Evolutionary conservation across 176 grass and related monocot species (phyloP).

Genomic region (Thalia dealbata): DNA sequence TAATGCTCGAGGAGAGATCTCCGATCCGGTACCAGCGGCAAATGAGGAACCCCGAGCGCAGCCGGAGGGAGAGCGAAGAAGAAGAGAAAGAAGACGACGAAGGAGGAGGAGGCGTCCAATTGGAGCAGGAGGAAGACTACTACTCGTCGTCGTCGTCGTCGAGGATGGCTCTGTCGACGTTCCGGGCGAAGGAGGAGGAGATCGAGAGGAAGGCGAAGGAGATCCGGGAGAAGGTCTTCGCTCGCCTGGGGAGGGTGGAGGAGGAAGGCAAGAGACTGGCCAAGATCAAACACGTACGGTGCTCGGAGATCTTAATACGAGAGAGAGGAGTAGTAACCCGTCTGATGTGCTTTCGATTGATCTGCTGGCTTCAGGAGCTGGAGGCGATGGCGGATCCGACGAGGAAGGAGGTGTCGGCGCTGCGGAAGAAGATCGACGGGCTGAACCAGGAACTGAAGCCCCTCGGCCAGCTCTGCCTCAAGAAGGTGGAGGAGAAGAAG

Average conservation of each 20-base stretch:
- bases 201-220: conserved; percentile 91
- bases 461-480: conserved; percentile 74
- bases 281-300: conserved; percentile 51
- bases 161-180: conserved; percentile 64
- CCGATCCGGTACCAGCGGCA: too few species aligned
- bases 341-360: not conserved
- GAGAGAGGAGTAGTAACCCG: too few species aligned
- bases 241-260: conserved; percentile 78
- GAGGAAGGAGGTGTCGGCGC: conserved; percentile 61
- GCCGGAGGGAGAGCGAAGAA: conserved; percentile 11
- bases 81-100: conserved; percentile 1
- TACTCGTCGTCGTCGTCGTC: conserved; percentile 26
- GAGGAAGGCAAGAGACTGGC: conserved; percentile 84
- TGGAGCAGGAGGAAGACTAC: conserved; percentile 40
- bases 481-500: conserved; percentile 84
- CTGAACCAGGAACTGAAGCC: conserved; percentile 89
- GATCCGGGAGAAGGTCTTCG: conserved; percentile 78
- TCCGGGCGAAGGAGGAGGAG: conserved; percentile 92
- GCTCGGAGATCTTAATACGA: too few species aligned
- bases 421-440: conserved; percentile 64
- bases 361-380: conserved; percentile 60
- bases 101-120: conserved; percentile 25
- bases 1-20: too few species aligned
- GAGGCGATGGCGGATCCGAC: conserved; percentile 87
- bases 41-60: conserved; percentile 19